Conservation (phyloP, 2,329 filamentous ascomycete species). For the Claviceps monticola region DNA sequence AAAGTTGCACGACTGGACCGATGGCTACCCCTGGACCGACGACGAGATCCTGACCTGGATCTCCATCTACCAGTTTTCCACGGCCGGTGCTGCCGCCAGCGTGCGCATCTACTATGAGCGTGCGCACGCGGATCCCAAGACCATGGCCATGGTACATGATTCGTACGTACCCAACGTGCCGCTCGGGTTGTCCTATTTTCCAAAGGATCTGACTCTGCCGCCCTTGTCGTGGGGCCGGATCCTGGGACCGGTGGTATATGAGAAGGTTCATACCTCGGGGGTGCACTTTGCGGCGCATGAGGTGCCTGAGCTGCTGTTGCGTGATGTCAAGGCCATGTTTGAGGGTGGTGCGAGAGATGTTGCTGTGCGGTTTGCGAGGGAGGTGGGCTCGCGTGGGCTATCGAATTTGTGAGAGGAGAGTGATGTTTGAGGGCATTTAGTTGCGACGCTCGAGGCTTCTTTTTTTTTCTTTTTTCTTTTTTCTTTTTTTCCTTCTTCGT, state of each 20-base stretch:
- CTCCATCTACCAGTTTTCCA: slow-evolving; percentile 57
- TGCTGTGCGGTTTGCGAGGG: neutral
- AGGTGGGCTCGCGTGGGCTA: neutral
- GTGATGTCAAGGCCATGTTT: slow-evolving; percentile 45
- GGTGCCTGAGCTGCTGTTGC: slow-evolving; percentile 35
- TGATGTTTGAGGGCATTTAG: no score
- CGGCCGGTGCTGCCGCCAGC: slow-evolving; percentile 53
- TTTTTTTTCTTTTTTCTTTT: no score
- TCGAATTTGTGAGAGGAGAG: neutral
- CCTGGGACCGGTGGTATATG: slow-evolving; percentile 45
- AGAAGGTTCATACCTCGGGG: slow-evolving; percentile 33
- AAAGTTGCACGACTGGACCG: slow-evolving; percentile 66
- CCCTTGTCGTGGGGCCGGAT: slow-evolving; percentile 44
- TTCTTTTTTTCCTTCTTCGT: no score
- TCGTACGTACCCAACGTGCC: slow-evolving; percentile 22
- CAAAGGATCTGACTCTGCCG: slow-evolving; percentile 39
- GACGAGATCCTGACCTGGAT: slow-evolving; percentile 68
- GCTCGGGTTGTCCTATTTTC: slow-evolving; percentile 39
- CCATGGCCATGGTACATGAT: slow-evolving; percentile 4
- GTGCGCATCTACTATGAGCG: slow-evolving; percentile 61
- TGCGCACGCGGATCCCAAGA: slow-evolving; percentile 23
- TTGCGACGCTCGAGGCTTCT: no score
- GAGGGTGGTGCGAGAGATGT: slow-evolving; percentile 10
- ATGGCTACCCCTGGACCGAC: slow-evolving; percentile 58
- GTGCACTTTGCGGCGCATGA: slow-evolving; percentile 52